Conservation (phyloP, 2,329 filamentous ascomycete species). For the Sordariomycetes sp. region DNA sequence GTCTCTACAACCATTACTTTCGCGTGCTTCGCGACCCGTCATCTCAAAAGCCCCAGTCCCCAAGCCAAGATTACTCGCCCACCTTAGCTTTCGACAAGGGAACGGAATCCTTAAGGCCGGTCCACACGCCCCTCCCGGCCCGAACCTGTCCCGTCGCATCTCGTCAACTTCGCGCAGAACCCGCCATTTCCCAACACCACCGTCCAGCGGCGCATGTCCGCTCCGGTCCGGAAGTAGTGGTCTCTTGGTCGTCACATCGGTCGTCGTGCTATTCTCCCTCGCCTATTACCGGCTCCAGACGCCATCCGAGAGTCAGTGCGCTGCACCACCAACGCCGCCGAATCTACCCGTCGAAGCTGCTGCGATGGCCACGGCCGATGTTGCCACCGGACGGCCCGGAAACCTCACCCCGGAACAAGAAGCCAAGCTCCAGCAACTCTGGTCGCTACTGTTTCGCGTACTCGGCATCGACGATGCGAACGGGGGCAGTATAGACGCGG, state of each 20-base stretch:
- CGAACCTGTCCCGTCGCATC: neutral
- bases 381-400: slow-evolving; percentile 60
- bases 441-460: slow-evolving; percentile 62
- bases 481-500: slow-evolving; percentile 5
- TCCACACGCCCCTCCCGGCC: neutral
- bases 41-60: neutral
- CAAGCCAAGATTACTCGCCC: neutral
- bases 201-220: slow-evolving; percentile 2
- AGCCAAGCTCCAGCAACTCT: slow-evolving; percentile 76
- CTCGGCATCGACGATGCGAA: slow-evolving; percentile 43
- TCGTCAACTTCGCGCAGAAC: neutral
- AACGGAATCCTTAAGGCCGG: neutral
- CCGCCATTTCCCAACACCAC: neutral
- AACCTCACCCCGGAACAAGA: slow-evolving; percentile 87
- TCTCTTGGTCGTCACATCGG: neutral
- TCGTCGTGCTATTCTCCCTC: neutral
- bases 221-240: neutral
- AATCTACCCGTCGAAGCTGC: neutral
- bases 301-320: neutral
- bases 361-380: slow-evolving; percentile 24
- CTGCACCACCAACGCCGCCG: neutral
- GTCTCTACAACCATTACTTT: neutral
- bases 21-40: neutral
- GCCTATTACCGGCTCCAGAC: neutral
- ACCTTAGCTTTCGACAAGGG: neutral